These are phyloP conservation scores for Bonia amplexicaulis DNA, from an alignment of 176 grass and related monocot species.

Conservation along the genomic window DNA sequence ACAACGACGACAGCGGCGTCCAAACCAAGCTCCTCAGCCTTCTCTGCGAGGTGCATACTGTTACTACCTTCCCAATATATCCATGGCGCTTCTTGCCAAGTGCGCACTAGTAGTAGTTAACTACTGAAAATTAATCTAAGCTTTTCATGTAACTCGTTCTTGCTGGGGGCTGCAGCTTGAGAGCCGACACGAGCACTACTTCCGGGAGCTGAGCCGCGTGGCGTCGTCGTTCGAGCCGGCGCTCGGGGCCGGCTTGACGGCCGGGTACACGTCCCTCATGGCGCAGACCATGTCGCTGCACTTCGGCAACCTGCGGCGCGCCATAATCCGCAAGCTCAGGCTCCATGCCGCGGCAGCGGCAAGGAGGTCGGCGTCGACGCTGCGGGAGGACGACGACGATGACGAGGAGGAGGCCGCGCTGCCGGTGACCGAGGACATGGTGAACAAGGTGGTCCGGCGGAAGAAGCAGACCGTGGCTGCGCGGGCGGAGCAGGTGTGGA, in stretches of 20 bases:
- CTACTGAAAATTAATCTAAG: not conserved
- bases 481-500: conserved; percentile 62
- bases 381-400: conserved; percentile 7
- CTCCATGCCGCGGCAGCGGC: conserved; percentile 16
- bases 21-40: conserved; percentile 70
- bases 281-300: conserved; percentile 85
- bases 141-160: not conserved
- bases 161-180: conserved; percentile 53
- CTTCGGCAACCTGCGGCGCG: conserved; percentile 70
- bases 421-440: conserved; percentile 7
- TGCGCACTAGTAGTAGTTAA: not conserved
- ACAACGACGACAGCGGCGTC: conserved; percentile 18
- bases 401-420: not conserved
- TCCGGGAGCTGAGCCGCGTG: conserved; percentile 60
- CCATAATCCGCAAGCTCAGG: conserved; percentile 60
- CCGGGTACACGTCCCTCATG: conserved; percentile 73
- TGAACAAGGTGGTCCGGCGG: conserved; percentile 41
- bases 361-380: conserved; percentile 19
- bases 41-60: conserved; percentile 62
- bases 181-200: conserved; percentile 68
- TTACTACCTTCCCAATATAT: not conserved
- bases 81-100: not conserved
- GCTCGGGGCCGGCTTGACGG: conserved; percentile 50
- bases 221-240: conserved; percentile 63
- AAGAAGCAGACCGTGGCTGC: conserved; percentile 48